These are phyloP conservation scores for Sporothrix globosa DNA, from an alignment of 2,329 filamentous ascomycete species.

Conservation along the genomic window DNA sequence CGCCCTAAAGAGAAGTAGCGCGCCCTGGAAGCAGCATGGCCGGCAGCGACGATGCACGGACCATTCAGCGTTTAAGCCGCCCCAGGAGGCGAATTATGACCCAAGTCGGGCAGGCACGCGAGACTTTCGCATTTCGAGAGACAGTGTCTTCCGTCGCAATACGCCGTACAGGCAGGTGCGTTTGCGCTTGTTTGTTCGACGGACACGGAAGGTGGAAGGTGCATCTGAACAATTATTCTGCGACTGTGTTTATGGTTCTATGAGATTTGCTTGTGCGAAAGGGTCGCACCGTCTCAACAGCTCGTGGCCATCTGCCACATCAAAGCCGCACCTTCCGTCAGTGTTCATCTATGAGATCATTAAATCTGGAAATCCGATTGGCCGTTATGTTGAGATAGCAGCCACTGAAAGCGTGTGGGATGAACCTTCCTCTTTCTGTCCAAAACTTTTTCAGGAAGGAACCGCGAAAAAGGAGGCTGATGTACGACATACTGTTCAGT, in stretches of 20 bases:
- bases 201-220: neutral
- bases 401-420: neutral
- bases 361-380: neutral
- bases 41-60: slow-evolving; percentile 19
- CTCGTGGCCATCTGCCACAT: neutral
- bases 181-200: neutral
- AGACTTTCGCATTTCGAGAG: neutral
- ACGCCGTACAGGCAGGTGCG: neutral
- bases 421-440: neutral
- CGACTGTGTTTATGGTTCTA: too few relatives aligned
- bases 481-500: too few relatives aligned
- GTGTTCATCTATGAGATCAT: neutral
- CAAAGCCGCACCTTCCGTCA: neutral
- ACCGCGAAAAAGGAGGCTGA: neutral
- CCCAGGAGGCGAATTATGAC: slow-evolving; percentile 16
- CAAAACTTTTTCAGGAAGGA: neutral
- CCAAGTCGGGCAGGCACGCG: slow-evolving; percentile 17
- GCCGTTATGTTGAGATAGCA: neutral
- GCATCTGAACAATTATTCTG: neutral
- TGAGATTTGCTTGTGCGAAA: neutral
- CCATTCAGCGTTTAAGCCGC: slow-evolving; percentile 4
- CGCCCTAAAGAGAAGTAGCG: slow-evolving; percentile 18
- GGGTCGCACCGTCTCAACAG: neutral
- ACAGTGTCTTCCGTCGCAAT: neutral
- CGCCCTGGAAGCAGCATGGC: neutral